Evolutionary conservation across 1,284 basidiomycete genomes (phyloP).

Genomic region (Moniliophthora roreri): DNA sequence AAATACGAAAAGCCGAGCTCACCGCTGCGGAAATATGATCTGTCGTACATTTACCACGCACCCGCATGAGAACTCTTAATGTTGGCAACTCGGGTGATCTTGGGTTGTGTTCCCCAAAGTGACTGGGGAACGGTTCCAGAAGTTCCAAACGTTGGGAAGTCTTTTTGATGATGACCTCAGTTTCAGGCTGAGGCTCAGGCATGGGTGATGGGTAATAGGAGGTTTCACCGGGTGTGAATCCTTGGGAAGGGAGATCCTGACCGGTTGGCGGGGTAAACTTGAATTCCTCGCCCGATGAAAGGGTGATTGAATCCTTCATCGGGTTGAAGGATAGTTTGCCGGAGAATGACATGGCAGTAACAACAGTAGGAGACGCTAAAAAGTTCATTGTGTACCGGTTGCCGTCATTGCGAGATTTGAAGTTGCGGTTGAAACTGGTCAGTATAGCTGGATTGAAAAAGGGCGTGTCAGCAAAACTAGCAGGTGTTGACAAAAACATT

Average conservation of each 20-base stretch:
- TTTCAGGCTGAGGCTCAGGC: slow-evolving; percentile 78
- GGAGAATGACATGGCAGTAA: slow-evolving; percentile 97
- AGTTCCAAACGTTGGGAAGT: slow-evolving; percentile 86
- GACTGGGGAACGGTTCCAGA: slow-evolving; percentile 84
- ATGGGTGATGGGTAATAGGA: slow-evolving; percentile 79
- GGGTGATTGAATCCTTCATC: slow-evolving; percentile 76
- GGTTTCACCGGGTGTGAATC: slow-evolving; percentile 82
- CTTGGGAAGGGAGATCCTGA: slow-evolving; percentile 80
- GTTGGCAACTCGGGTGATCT: slow-evolving; percentile 76
- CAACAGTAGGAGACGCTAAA: slow-evolving; percentile 94
- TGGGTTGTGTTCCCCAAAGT: slow-evolving; percentile 61
- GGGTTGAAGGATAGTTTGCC: slow-evolving; percentile 97
- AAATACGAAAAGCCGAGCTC: slow-evolving; percentile 22
- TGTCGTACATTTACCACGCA: slow-evolving; percentile 97
- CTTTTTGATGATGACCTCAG: slow-evolving; percentile 79
- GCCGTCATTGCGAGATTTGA: slow-evolving; percentile 97
- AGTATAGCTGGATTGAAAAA: slow-evolving; percentile 71
- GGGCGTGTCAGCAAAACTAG: slow-evolving; percentile 9
- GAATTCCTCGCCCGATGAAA: slow-evolving; percentile 79
- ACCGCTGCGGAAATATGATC: slow-evolving; percentile 96
- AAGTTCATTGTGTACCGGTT: slow-evolving; percentile 98
- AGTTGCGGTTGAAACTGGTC: slow-evolving; percentile 98
- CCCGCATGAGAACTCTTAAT: slow-evolving; percentile 85
- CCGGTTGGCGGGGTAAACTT: slow-evolving; percentile 86
- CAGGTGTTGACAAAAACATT: slow-evolving; percentile 3